phyloP scores from a whole-genome alignment of 2,329 filamentous ascomycete genomes.

The Aspergillus sp. region DNA sequence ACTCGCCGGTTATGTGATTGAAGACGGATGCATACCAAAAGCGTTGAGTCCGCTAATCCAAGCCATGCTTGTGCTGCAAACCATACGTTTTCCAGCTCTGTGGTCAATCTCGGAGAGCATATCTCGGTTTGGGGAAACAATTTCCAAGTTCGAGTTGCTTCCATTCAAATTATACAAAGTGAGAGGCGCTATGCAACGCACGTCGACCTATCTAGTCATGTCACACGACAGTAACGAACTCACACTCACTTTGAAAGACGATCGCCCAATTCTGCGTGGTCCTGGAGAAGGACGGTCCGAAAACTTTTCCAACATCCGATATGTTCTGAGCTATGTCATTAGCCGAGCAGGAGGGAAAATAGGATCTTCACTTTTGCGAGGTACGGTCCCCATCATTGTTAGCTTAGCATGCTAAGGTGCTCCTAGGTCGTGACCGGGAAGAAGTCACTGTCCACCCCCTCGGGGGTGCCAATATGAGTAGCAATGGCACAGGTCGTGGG shows the following conservation, averaged over 20 bases:
- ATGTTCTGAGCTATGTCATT: neutral
- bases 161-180: neutral
- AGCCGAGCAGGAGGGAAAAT: neutral
- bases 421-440: neutral
- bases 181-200: neutral
- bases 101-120: neutral
- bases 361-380: neutral
- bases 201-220: neutral
- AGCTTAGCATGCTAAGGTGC: neutral
- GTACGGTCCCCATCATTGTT: neutral
- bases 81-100: neutral
- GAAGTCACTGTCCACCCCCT: constrained; percentile 6
- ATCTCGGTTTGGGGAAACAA: neutral
- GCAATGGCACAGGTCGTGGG: neutral
- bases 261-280: neutral
- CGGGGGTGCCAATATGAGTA: constrained; percentile 3
- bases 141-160: neutral
- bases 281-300: neutral
- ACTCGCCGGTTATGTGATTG: constrained; percentile 19
- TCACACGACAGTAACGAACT: constrained; percentile 6
- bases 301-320: neutral
- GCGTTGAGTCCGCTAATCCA: constrained; percentile 17
- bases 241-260: neutral
- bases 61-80: constrained; percentile 13
- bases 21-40: constrained; percentile 23